Evolutionary conservation across 2,329 filamentous ascomycete genomes (phyloP).

Genomic region (Penicillium sp.): DNA sequence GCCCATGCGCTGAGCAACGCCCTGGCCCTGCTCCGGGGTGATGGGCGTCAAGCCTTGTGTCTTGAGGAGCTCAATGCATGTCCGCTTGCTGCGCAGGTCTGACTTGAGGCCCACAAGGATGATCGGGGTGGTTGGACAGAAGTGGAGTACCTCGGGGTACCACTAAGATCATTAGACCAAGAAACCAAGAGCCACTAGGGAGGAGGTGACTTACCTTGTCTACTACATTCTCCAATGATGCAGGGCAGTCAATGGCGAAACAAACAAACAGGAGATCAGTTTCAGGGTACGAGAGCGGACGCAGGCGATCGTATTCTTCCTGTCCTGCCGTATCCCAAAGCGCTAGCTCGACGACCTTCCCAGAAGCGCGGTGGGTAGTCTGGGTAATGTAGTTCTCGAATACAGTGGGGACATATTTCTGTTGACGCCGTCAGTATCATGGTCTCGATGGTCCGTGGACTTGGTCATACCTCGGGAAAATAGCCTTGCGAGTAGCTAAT

Average conservation of each 20-base stretch:
- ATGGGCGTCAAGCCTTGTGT: conserved; percentile 95
- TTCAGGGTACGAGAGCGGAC: conserved; percentile 94
- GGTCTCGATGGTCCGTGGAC: too few relatives aligned
- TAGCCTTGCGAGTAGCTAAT: conserved; percentile 99
- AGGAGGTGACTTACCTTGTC: conserved; percentile 68
- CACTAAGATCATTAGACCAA: conserved; percentile 57
- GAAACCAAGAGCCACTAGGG: conserved; percentile 1
- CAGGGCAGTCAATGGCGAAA: conserved; percentile 98
- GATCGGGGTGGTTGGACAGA: conserved; percentile 94
- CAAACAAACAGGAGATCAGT: conserved; percentile 97
- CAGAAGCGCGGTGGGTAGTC: conserved; percentile 76
- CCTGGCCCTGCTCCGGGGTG: conserved; percentile 79
- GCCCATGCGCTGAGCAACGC: conserved; percentile 87
- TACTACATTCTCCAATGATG: conserved; percentile 95
- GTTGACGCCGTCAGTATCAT: too few relatives aligned
- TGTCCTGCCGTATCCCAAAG: conserved; percentile 98
- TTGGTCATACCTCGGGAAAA: conserved; percentile 78
- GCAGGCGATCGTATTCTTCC: conserved; percentile 94
- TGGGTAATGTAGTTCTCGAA: conserved; percentile 99
- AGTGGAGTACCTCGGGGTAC: conserved; percentile 98
- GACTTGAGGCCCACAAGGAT: conserved; percentile 96
- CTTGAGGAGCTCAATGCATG: conserved; percentile 97
- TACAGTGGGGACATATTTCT: conserved; percentile 99
- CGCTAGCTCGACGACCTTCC: conserved; percentile 92
- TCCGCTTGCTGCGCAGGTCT: conserved; percentile 88